Conservation (phyloP, 2,329 filamentous ascomycete species). For the Claviceps sp. region DNA sequence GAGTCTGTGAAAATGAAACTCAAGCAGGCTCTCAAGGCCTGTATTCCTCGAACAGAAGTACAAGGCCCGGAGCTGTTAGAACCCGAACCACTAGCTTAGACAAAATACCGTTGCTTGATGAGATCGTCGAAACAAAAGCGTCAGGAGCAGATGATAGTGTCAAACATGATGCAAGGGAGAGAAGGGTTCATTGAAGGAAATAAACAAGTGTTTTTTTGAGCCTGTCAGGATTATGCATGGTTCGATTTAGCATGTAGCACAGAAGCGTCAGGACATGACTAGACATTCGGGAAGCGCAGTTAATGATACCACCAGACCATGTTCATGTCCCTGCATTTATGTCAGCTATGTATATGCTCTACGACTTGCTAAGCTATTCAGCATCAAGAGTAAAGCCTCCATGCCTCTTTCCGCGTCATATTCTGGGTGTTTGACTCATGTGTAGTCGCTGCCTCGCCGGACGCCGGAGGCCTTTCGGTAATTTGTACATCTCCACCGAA, state of each 20-base stretch:
- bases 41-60: slow-evolving; percentile 5
- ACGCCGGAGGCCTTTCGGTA: not conserved
- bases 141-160: slow-evolving; percentile 31
- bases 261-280: not conserved
- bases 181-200: slow-evolving; percentile 21
- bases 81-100: slow-evolving; percentile 28
- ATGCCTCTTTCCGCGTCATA: not conserved
- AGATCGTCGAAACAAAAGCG: slow-evolving; percentile 20
- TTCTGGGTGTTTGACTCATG: not conserved
- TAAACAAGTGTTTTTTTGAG: not conserved
- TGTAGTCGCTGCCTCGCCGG: not conserved
- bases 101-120: slow-evolving; percentile 43
- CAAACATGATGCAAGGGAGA: slow-evolving; percentile 33
- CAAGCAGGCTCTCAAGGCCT: not conserved
- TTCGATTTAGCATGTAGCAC: not conserved
- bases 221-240: not conserved
- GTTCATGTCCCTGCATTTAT: not conserved
- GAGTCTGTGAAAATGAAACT: not conserved
- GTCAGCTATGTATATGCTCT: not conserved
- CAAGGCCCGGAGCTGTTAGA: slow-evolving; percentile 10
- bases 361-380: not conserved
- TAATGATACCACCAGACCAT: not conserved
- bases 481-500: not conserved
- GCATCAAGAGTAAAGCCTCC: not conserved
- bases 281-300: not conserved